phyloP scores from a whole-genome alignment of 73 alveolate species.

The Paraurostyla sp. region DNA sequence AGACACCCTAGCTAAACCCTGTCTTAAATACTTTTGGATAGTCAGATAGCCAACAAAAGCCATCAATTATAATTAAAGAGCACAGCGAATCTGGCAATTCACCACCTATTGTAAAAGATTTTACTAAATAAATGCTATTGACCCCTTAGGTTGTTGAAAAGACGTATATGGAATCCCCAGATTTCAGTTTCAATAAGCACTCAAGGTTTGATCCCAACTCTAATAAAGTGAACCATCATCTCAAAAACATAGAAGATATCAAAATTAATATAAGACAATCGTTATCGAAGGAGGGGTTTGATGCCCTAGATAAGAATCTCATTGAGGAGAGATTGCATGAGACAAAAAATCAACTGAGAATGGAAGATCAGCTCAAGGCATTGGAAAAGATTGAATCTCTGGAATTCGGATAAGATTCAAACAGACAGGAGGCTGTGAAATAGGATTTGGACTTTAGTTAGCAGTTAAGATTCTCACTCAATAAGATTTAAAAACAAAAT shows the following conservation, averaged over 20 bases:
- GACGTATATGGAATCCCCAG: slow-evolving; percentile 13
- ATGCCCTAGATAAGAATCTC: background rate
- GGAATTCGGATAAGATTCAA: slow-evolving; percentile 25
- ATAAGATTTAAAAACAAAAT: background rate
- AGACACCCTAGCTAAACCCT: too few species aligned
- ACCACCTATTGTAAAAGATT: too few species aligned
- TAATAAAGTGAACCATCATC: background rate
- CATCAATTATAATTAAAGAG: too few species aligned
- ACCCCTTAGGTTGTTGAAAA: too few species aligned
- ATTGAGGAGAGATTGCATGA: slow-evolving; percentile 34
- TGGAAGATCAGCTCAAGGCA: slow-evolving; percentile 30
- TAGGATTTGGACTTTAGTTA: background rate
- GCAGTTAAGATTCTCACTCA: background rate
- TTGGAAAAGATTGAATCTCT: slow-evolving; percentile 1
- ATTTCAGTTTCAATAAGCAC: background rate
- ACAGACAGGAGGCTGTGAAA: background rate
- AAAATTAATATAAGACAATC: slow-evolving; percentile 21
- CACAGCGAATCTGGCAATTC: too few species aligned
- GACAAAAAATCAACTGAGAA: background rate
- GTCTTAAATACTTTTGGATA: too few species aligned
- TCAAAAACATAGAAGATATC: slow-evolving; percentile 7
- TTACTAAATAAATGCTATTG: too few species aligned
- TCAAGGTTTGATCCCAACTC: background rate
- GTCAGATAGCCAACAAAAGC: too few species aligned
- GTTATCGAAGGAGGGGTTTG: background rate